Base-by-base conservation (phyloP, 352 stramenopile species). In the Phytophthora pinifolia region DNA sequence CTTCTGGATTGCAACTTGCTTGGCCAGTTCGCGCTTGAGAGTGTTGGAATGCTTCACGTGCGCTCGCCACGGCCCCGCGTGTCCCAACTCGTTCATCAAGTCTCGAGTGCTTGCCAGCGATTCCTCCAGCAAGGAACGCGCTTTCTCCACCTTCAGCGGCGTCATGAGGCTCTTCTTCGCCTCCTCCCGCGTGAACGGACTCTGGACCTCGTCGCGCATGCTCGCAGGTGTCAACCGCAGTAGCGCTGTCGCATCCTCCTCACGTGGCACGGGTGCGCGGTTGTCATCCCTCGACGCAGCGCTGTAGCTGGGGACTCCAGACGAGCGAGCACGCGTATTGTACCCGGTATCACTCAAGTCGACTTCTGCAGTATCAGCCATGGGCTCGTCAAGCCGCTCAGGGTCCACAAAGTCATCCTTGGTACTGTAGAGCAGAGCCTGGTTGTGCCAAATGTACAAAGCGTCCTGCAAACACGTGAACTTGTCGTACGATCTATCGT, bases 401-500 rank as follows among this genome's bases (percentile, higher is more conserved):
- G 36, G 31, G 14, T 58, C 42, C 6, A 62, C 65, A 18, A 70
- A 70, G n/a, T 74, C 60, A 33, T 90, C 80, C 20, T 79, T 85
- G 7, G 72, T 67, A 20, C 76, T 77, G 52, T 92, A 92, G 38
- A 78, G 36, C 29, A 92, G 51, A 3, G 58, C 71, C 27, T 72
- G 46, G 9, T 84, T 79, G 43, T 92, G 82, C 82, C 82, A 92
- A 45, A 89, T 74, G 15, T 72, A 75, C 31, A 92, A 52, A 4
- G 79, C 82, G 36, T 92, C 82, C 61, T 92, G 82, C 9, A 92
- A 66, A 56, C 82, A 92, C 10, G 82, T 92, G 31, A 89, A 92
- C 44, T 88, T 89, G 67, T 92, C 81, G 51, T 92, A 92, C 6
- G 79, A 88, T 42, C 76, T 54, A 20, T 72, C 65, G 13, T 79